These are phyloP conservation scores for Petrea volubilis DNA, from an alignment of 257 asterid species.

Conservation along the genomic window DNA sequence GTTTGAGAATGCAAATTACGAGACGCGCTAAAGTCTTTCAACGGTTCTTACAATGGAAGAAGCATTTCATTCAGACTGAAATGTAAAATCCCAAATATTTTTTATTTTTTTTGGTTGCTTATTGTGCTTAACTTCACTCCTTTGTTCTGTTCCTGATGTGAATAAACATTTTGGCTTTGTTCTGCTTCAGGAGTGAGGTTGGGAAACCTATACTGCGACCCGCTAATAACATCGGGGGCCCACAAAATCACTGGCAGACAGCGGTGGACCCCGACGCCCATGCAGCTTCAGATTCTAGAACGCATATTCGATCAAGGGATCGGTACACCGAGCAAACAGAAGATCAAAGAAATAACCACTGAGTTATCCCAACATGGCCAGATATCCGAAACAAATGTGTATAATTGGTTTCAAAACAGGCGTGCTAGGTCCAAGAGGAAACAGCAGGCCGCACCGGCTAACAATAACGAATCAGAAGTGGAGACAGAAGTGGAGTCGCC, in stretches of 20 bases:
- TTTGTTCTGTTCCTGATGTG: background rate
- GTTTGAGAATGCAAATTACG: background rate
- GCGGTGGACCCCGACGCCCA: conserved; percentile 95
- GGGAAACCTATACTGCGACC: conserved; percentile 84
- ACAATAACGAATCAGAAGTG: conserved; percentile 76
- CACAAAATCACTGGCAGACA: conserved; percentile 90
- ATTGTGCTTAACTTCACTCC: background rate
- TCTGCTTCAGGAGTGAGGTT: conserved; percentile 70
- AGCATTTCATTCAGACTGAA: background rate
- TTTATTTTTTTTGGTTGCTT: background rate
- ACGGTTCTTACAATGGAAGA: background rate
- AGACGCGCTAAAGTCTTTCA: background rate
- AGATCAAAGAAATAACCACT: conserved; percentile 87
- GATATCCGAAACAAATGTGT: conserved; percentile 95
- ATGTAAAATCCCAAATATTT: too few species aligned
- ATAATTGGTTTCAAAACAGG: conserved; percentile 98
- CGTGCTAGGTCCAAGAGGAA: conserved; percentile 97
- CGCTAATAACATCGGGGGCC: conserved; percentile 67
- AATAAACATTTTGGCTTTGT: background rate
- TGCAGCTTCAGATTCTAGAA: conserved; percentile 95
- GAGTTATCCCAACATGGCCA: conserved; percentile 95
- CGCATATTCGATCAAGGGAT: conserved; percentile 90
- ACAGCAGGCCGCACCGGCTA: conserved; percentile 63
- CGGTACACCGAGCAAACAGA: conserved; percentile 96
- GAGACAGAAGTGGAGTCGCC: conserved; percentile 97